Percentiles rank a stretch among this genome's conserved stretches.
These are phyloP conservation scores for Solanum etuberosum DNA, from an alignment of 257 asterid genomes.

Conservation along the genomic window DNA sequence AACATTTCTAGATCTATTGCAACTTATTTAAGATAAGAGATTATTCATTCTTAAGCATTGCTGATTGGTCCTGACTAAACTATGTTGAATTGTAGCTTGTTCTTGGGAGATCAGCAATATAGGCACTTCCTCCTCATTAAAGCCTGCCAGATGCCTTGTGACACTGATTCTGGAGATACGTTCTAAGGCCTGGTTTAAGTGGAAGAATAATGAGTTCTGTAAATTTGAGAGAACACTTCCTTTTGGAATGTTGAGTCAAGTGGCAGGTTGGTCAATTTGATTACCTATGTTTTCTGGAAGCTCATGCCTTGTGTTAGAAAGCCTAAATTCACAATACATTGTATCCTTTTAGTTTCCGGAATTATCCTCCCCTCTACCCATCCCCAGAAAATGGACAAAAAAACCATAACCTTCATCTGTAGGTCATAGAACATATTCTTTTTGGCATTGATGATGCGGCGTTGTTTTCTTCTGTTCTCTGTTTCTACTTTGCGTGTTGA, in stretches of 20 bases:
- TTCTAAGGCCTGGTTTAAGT: conserved; percentile 69
- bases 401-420: background rate
- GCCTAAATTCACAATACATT: background rate
- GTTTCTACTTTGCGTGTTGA: background rate
- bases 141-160: conserved; percentile 54
- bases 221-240: conserved; percentile 81
- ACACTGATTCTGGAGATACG: conserved; percentile 81
- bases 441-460: background rate
- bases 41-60: background rate
- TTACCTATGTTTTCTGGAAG: conserved; percentile 1
- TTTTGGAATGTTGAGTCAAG: conserved; percentile 85
- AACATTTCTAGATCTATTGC: background rate
- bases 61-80: conserved; percentile 10
- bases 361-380: background rate
- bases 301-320: background rate
- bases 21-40: background rate
- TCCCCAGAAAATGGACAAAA: background rate
- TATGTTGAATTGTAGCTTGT: conserved; percentile 52
- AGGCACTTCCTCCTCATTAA: conserved; percentile 33
- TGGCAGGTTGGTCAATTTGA: conserved; percentile 61
- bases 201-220: conserved; percentile 63
- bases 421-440: background rate
- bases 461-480: background rate
- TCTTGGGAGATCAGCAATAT: conserved; percentile 88
- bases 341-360: background rate